Percentiles rank a stretch among this genome's conserved stretches.
Evolutionary conservation across 2,329 filamentous ascomycete genomes (phyloP).

Genomic region (Teratosphaeria viscida): DNA sequence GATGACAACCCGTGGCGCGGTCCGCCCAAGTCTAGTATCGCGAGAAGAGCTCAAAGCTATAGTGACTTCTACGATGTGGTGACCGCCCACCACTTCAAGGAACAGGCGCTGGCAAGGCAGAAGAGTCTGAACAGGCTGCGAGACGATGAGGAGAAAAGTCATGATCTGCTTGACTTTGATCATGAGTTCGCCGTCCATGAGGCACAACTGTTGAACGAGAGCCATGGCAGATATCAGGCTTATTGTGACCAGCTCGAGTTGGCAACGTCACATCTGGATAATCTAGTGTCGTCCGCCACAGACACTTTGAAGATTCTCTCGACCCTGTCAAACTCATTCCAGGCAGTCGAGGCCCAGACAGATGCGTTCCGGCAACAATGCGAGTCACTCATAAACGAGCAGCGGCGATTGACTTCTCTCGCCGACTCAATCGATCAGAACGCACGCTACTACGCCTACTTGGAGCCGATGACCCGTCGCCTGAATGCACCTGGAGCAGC

Average conservation of each 20-base stretch:
- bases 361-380: constrained; percentile 89
- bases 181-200: constrained; percentile 51
- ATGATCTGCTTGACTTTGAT: constrained; percentile 41
- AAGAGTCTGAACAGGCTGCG: constrained; percentile 17
- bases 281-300: constrained; percentile 66
- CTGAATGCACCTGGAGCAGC: constrained; percentile 87
- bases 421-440: constrained; percentile 81
- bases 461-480: constrained; percentile 80
- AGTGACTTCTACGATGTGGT: constrained; percentile 63
- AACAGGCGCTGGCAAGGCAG: constrained; percentile 31
- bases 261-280: constrained; percentile 72
- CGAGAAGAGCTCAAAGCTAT: constrained; percentile 63
- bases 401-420: constrained; percentile 65
- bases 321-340: constrained; percentile 74
- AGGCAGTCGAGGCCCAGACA: constrained; percentile 77
- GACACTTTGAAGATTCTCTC: constrained; percentile 66
- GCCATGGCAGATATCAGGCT: constrained; percentile 75
- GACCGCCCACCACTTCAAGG: constrained; percentile 46
- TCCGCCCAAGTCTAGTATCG: constrained; percentile 56
- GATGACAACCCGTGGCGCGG: constrained; percentile 36
- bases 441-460: constrained; percentile 85
- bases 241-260: constrained; percentile 74
- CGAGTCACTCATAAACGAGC: constrained; percentile 73
- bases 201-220: constrained; percentile 63
- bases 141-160: constrained; percentile 13